Evolutionary conservation across 805 yeast genomes (phyloP), one percentile per base, ranked within the genome.

Genomic region (Yamadazyma akitaensis): DNA sequence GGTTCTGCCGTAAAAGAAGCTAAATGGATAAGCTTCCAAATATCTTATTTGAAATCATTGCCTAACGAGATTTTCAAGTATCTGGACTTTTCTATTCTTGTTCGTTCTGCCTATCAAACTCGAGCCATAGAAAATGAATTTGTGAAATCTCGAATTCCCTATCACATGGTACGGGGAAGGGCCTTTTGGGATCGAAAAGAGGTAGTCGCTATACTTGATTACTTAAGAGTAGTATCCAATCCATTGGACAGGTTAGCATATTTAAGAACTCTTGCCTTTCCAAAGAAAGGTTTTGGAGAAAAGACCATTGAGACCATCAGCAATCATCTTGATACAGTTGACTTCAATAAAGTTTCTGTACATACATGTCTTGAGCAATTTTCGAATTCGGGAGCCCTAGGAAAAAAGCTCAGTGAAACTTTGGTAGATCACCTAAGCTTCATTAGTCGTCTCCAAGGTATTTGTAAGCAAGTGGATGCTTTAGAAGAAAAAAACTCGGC

Each of bases 151-250:
- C 68, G 76, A 3, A 75, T 90, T 2, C 90, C 94, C 0, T 86
- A 87, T 56, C 64, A 67, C 8, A 75, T 90, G 48, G 72, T 85
- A 0, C 82, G 84, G 43, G 97, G 97, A 0, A 72, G 72, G 37
- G 83, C 89, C 1, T 87, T 89, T 56, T 88, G 95, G 92, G 88
- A 85, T 35, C 63, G 84, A 35, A 79, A 77, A 46, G 96, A 88
- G 56, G 82, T 88, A 13, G 69, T 72, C 18, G 64, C 79, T 0
- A 72, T 87, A 47, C 50, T 89, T 37, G 86, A 84, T 57, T 81
- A 82, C 53, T 58, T 92, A 24, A 73, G 89, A 28, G 80, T 84
- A 1, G 68, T 87, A 5, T 72, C 78, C 4, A 76, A 83, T 24
- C 79, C 75, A 19, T 61, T 65, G 43, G 96, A 89, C 58, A 67